Evolutionary conservation across 2,329 filamentous ascomycete species (phyloP), one percentile per base, ranked within the genome.

Genomic region (Xylariaceae sp.): DNA sequence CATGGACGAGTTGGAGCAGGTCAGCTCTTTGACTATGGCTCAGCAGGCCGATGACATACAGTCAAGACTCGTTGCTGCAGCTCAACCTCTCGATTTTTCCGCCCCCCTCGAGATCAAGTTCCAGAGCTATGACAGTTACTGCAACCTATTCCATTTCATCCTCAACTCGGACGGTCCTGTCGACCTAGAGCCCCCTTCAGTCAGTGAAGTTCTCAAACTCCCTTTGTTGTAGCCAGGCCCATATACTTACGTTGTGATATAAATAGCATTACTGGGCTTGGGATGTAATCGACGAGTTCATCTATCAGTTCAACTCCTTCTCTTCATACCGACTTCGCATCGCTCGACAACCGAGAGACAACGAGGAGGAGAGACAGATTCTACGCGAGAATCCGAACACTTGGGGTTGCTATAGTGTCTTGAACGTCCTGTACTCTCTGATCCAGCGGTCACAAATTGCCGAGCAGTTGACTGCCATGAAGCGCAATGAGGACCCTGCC

Each of bases 221-320:
- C 17, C 32, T 17, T 16, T 17, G 21, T 11, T 16, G 12, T 35
- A 12, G 37, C n/a, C n/a, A n/a, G n/a, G n/a, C n/a, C n/a, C n/a
- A n/a, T n/a, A 56, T 59, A 19, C 42, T 58, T 34, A 64, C 60
- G 40, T 33, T 44, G 27, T 25, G 33, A 32, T 4, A 21, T 37
- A 66, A 95, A 36, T 67, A 97, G 89, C 94, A 95, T 75, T 96
- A 92, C 76, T 98, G 93, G 93, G 93, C 93, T 34, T 98, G 93
- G 93, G 93, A 98, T 69, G 92, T 97, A 58, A 96, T 98, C 72
- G 93, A 98, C 70, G 93, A 98, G 72, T 98, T 98, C 76, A 97
- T 98, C 74, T 98, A 98, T 77, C 93, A 98, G 71, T 98, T 98
- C 79, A 96, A 98, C 79, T 94, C 91, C 48, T 98, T 98, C 79